These are phyloP conservation scores for Pseudohalonectria lignicola DNA, from an alignment of 2,329 filamentous ascomycete genomes.

Conservation along the genomic window DNA sequence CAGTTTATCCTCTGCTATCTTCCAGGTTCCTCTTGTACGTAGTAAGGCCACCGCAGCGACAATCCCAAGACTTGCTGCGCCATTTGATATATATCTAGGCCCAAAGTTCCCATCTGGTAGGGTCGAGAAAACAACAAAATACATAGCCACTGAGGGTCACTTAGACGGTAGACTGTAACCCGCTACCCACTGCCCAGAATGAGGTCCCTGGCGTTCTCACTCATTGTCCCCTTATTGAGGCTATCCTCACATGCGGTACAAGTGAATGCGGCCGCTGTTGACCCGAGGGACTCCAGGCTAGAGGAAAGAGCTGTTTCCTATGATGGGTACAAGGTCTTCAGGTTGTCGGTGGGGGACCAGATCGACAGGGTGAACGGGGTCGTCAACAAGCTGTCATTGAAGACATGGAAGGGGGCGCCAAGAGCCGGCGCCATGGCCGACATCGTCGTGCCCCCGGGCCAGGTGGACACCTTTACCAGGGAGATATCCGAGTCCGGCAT, in stretches of 20 bases:
- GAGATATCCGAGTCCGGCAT: constrained; percentile 11
- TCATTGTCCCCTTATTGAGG: neutral
- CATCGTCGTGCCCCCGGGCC: constrained; percentile 25
- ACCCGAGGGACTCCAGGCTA: too few species aligned
- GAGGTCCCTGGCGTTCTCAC: neutral
- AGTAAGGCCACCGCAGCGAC: too few species aligned
- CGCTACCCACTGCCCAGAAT: neutral
- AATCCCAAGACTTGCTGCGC: too few species aligned
- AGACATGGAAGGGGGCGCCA: constrained; percentile 25
- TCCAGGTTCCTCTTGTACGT: too few species aligned
- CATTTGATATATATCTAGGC: too few species aligned
- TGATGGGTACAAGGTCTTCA: constrained; percentile 32
- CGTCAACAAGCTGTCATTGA: constrained; percentile 20
- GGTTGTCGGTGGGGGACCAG: constrained; percentile 22
- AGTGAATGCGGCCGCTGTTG: neutral
- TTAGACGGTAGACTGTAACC: too few species aligned
- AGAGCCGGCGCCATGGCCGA: constrained; percentile 23
- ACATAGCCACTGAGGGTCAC: too few species aligned
- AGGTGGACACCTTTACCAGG: constrained; percentile 20
- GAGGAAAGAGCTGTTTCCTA: constrained; percentile 27
- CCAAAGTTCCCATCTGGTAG: too few species aligned
- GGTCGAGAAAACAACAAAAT: neutral
- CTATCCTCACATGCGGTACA: constrained; percentile 4
- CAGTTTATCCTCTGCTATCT: too few species aligned
- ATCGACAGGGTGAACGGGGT: constrained; percentile 20